Percentiles rank a stretch among this genome's conserved stretches.
Evolutionary conservation across 83 land plant genomes (phyloP).

Genomic region (Thuja plicata): DNA sequence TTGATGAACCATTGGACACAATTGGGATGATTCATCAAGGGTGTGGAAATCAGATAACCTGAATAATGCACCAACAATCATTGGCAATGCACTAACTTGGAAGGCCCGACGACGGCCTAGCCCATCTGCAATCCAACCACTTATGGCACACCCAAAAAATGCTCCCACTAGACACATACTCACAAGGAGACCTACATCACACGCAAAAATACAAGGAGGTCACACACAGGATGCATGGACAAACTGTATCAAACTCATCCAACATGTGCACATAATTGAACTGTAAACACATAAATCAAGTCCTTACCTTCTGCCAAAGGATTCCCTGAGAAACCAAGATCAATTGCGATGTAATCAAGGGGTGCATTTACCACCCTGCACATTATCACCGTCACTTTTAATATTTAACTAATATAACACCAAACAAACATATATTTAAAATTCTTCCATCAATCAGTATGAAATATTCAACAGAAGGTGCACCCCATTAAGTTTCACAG

Average conservation of each 20-base stretch:
- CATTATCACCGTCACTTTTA: neutral
- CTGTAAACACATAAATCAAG: neutral
- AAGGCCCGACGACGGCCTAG: slow-evolving; percentile 79
- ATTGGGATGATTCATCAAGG: neutral
- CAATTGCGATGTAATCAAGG: slow-evolving; percentile 53
- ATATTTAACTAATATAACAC: neutral
- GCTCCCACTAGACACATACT: slow-evolving; percentile 85
- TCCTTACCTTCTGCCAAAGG: slow-evolving; percentile 59
- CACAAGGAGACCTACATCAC: slow-evolving; percentile 69
- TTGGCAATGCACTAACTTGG: slow-evolving; percentile 79
- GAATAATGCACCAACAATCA: slow-evolving; percentile 68
- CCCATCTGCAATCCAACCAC: slow-evolving; percentile 83
- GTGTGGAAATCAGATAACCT: slow-evolving; percentile 42
- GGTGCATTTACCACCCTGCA: slow-evolving; percentile 74
- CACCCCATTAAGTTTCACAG: slow-evolving; percentile 13
- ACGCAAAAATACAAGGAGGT: neutral
- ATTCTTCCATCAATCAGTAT: neutral
- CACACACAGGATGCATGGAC: neutral
- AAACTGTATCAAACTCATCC: neutral
- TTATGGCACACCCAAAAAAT: slow-evolving; percentile 67
- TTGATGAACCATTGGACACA: slow-evolving; percentile 6
- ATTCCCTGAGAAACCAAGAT: slow-evolving; percentile 66
- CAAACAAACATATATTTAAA: neutral
- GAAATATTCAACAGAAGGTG: neutral
- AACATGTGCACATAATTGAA: neutral